Evolutionary conservation across 2,329 filamentous ascomycete genomes (phyloP), one percentile per base, ranked within the genome.

Genomic region (Chaetomiaceae sp.): DNA sequence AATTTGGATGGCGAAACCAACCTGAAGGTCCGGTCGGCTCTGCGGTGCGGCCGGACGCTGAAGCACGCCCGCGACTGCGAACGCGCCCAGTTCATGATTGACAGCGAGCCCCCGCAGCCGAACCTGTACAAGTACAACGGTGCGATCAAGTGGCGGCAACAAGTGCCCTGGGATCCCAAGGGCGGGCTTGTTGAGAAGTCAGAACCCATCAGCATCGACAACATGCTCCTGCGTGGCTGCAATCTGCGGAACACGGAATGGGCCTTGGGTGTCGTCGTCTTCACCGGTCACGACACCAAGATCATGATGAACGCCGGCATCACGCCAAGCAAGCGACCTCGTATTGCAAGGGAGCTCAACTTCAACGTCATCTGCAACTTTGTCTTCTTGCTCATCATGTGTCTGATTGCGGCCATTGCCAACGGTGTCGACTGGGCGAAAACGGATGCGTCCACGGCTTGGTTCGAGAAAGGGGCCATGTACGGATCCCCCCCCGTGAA

Each of bases 331-430:
- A 98, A 98, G 72, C 86, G 91, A 52, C 81, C 93, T 30, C 83
- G 88, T 56, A 90, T 98, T 58, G 88, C 90, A 43, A 84, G 88
- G 53, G 90, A 95, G 64, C 78, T 98, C 57, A 98, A 98, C 71
- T 94, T 88, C 78, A 95, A 95, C 65, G 90, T 98, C 65, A 78
- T 97, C 50, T 95, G 90, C 76, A 98, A 98, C 68, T 97, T 98
- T 62, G 73, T 86, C 58, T 82, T 98, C 56, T 78, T 98, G 12
- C 83, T 95, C 60, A 62, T 83, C 62, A 94, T 98, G 82, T 98
- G 93, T 67, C 70, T 97, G 40, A 70, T 95, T 42, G 81, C 88
- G 1, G 93, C 81, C 53, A 81, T 98, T 38, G 81, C 91, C 49
- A 86, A 95, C 61, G 93, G 93, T 30, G 74, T 86, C 4, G 82